These are phyloP conservation scores for Sphagnum contortum DNA, from an alignment of 225 moss, liverwort and hornwort species.

Conservation along the genomic window DNA sequence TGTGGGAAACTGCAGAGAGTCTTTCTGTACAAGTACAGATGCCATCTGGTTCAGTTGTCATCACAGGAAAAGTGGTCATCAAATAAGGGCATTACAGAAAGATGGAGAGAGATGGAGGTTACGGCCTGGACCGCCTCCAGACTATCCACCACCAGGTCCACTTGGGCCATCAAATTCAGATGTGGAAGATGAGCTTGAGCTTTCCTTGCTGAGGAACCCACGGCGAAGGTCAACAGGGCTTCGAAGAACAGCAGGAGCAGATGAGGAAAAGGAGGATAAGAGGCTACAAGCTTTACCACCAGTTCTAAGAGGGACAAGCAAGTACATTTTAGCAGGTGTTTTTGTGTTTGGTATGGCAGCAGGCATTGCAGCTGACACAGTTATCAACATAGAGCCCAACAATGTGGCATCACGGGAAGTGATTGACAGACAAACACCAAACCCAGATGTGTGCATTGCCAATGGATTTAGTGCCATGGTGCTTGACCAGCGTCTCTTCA, in stretches of 20 bases:
- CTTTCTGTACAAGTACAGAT: too few species aligned
- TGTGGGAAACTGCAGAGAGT: too few species aligned
- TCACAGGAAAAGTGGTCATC: conserved; percentile 6
- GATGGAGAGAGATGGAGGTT: conserved; percentile 33
- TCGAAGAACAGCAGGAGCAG: conserved; percentile 18
- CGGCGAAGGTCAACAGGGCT: conserved; percentile 28
- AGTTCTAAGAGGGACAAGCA: conserved; percentile 33
- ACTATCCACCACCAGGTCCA: conserved; percentile 17
- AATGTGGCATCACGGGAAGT: conserved; percentile 95
- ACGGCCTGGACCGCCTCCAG: conserved; percentile 19
- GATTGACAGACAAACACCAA: conserved; percentile 93
- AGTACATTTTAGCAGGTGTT: conserved; percentile 68
- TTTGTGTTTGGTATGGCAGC: conserved; percentile 87
- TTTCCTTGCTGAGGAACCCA: conserved; percentile 26
- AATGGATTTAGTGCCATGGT: conserved; percentile 99
- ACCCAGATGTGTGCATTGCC: conserved; percentile 91
- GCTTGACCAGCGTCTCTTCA: conserved; percentile 90
- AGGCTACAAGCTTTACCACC: conserved; percentile 7
- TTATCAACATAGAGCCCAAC: conserved; percentile 80
- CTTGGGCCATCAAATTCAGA: conserved; percentile 14
- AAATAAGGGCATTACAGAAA: conserved; percentile 27
- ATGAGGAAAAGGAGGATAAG: conserved; percentile 18
- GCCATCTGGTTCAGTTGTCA: background rate
- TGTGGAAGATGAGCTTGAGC: conserved; percentile 28
- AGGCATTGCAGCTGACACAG: conserved; percentile 81